These are phyloP conservation scores for Ceratobasidium sp. DNA, from an alignment of 1,284 basidiomycete genomes.

Conservation along the genomic window DNA sequence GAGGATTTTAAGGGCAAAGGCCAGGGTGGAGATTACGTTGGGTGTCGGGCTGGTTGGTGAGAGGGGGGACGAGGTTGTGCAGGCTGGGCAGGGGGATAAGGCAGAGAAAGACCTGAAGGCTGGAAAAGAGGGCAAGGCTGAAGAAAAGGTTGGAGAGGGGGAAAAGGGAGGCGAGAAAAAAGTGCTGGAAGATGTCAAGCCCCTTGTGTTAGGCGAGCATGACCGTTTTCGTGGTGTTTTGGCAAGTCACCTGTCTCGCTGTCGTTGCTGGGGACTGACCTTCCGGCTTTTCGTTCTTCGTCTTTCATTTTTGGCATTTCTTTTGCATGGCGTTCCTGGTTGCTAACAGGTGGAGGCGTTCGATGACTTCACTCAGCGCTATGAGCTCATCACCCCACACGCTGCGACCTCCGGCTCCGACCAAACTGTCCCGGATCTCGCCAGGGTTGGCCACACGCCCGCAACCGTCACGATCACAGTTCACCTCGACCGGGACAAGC, in stretches of 20 bases:
- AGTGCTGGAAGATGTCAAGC: conserved; percentile 45
- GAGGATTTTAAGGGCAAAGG: conserved; percentile 82
- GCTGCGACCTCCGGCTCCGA: conserved; percentile 58
- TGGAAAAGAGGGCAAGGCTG: conserved; percentile 45
- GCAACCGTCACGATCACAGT: conserved; percentile 63
- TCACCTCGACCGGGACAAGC: conserved; percentile 85
- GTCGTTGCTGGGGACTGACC: conserved; percentile 15
- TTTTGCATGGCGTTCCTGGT: conserved; percentile 5
- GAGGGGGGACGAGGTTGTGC: conserved; percentile 21
- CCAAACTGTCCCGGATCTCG: conserved; percentile 73
- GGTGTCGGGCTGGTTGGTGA: conserved; percentile 38
- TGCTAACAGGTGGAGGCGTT: conserved; percentile 74
- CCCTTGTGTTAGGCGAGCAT: conserved; percentile 47
- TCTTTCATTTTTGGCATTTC: conserved; percentile 13
- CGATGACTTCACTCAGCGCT: conserved; percentile 75
- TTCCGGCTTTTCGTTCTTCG: background rate
- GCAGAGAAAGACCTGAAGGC: conserved; percentile 38
- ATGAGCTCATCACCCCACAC: conserved; percentile 63
- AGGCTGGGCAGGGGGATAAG: conserved; percentile 24
- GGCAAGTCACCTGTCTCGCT: conserved; percentile 50
- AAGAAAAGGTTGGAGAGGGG: conserved; percentile 24
- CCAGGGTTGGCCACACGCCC: conserved; percentile 58
- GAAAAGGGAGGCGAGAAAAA: conserved; percentile 39
- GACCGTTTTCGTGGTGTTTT: conserved; percentile 50
- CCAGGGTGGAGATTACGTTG: conserved; percentile 84